These are phyloP conservation scores for Xerocomellus amylosporus DNA, from an alignment of 768 basidiomycete species.

Conservation along the genomic window DNA sequence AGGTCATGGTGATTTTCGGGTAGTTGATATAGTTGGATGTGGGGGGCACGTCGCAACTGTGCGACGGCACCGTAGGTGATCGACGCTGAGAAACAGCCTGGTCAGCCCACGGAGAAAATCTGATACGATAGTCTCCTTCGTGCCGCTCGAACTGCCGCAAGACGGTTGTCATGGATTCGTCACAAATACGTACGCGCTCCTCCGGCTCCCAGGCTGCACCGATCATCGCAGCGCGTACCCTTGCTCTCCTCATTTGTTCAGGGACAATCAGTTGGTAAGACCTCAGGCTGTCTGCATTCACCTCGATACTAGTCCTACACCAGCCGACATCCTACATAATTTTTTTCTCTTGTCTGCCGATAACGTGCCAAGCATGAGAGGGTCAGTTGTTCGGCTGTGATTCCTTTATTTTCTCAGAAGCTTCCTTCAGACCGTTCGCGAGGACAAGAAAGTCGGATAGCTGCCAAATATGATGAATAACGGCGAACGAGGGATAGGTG, in stretches of 20 bases:
- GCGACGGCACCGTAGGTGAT: slow-evolving; percentile 55
- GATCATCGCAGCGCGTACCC: slow-evolving; percentile 43
- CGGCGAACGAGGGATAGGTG: neutral
- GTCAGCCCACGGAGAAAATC: neutral
- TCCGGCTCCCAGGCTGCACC: slow-evolving; percentile 46
- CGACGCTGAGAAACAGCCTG: slow-evolving; percentile 33
- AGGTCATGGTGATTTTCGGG: neutral
- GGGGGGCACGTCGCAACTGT: slow-evolving; percentile 48
- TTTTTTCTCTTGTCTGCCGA: neutral
- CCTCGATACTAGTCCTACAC: slow-evolving; percentile 31
- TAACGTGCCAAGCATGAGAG: neutral
- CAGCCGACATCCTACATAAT: neutral
- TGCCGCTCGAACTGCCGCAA: slow-evolving; percentile 64
- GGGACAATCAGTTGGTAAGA: slow-evolving; percentile 38
- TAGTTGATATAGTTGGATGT: slow-evolving; percentile 31
- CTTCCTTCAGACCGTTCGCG: slow-evolving; percentile 28
- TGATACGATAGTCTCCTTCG: slow-evolving; percentile 43
- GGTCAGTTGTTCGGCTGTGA: neutral
- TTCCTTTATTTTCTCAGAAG: slow-evolving; percentile 16
- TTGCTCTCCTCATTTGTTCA: slow-evolving; percentile 30
- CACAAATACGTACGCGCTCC: slow-evolving; percentile 48
- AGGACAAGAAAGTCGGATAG: slow-evolving; percentile 33
- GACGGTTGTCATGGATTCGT: slow-evolving; percentile 49
- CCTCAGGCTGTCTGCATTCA: slow-evolving; percentile 48
- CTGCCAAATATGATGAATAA: slow-evolving; percentile 5